Evolutionary conservation across 805 yeast species (phyloP).

Genomic region (Schwanniomyces occidentalis): DNA sequence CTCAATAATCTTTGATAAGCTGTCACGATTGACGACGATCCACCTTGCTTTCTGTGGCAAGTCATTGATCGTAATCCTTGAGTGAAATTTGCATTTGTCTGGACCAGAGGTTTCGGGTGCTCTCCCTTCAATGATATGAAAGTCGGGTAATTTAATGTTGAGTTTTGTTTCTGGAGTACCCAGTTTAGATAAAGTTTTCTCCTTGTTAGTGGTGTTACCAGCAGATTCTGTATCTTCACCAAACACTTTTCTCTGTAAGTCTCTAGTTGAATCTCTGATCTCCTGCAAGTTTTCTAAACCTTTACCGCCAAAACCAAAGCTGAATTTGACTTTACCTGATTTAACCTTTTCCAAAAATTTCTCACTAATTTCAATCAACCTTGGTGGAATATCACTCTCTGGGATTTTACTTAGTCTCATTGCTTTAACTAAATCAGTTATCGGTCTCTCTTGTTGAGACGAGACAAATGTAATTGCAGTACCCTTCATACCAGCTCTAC

Average conservation of each 20-base stretch:
- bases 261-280: slow-evolving; percentile 50
- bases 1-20: slow-evolving; percentile 63
- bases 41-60: slow-evolving; percentile 79
- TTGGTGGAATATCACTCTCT: slow-evolving; percentile 48
- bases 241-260: slow-evolving; percentile 49
- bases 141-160: slow-evolving; percentile 33
- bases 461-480: slow-evolving; percentile 60
- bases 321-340: slow-evolving; percentile 61
- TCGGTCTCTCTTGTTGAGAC: slow-evolving; percentile 59
- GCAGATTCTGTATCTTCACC: slow-evolving; percentile 33
- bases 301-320: slow-evolving; percentile 89
- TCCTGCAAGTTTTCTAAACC: slow-evolving; percentile 81
- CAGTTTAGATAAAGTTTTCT: slow-evolving; percentile 11
- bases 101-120: slow-evolving; percentile 57
- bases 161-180: background rate
- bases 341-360: slow-evolving; percentile 61
- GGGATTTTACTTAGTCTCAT: slow-evolving; percentile 53
- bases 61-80: slow-evolving; percentile 78
- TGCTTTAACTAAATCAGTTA: slow-evolving; percentile 70
- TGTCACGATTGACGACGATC: slow-evolving; percentile 70
- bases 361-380: slow-evolving; percentile 50
- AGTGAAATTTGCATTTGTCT: slow-evolving; percentile 56
- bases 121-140: slow-evolving; percentile 51
- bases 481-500: slow-evolving; percentile 84
- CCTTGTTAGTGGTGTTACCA: background rate